Percentiles rank a stretch among this genome's conserved stretches.
phyloP scores from a whole-genome alignment of 495 filamentous ascomycete genomes.

The Xylaria palmicola region DNA sequence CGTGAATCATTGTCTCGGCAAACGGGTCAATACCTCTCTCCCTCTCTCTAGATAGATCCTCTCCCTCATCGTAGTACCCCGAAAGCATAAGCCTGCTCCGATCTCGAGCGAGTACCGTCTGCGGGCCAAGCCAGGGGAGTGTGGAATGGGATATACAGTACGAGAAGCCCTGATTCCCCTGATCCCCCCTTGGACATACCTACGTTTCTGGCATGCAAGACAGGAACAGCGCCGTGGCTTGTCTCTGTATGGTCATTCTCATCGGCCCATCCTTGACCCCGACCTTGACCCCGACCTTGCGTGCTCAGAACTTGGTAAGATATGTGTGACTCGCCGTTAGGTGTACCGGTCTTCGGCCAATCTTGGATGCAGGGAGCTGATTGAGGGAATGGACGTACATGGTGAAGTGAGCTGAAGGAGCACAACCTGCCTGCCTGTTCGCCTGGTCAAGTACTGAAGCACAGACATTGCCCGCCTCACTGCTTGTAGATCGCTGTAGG shows the following conservation, averaged over 20 bases:
- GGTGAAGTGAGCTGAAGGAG: background rate
- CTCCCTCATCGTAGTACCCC: too few relatives aligned
- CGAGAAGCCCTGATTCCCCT: too few relatives aligned
- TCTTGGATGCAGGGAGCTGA: constrained; percentile 4
- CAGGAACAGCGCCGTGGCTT: constrained; percentile 12
- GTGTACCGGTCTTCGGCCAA: background rate
- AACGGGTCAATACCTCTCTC: background rate
- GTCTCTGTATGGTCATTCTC: background rate
- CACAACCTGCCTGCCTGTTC: background rate
- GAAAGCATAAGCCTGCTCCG: background rate
- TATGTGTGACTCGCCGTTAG: background rate
- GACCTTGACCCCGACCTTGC: background rate
- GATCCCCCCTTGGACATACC: too few relatives aligned
- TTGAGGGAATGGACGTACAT: background rate
- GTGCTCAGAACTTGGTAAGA: background rate
- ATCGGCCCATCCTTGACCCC: background rate
- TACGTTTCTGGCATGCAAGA: constrained; percentile 4
- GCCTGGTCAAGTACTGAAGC: background rate
- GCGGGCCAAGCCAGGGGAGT: background rate
- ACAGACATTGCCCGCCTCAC: background rate
- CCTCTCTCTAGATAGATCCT: too few relatives aligned
- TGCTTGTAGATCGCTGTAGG: background rate
- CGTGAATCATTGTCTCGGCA: background rate
- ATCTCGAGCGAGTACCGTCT: background rate
- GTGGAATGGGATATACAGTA: background rate